phyloP scores from a whole-genome alignment of 2,329 filamentous ascomycete genomes.

The Colletotrichum graminicola region DNA sequence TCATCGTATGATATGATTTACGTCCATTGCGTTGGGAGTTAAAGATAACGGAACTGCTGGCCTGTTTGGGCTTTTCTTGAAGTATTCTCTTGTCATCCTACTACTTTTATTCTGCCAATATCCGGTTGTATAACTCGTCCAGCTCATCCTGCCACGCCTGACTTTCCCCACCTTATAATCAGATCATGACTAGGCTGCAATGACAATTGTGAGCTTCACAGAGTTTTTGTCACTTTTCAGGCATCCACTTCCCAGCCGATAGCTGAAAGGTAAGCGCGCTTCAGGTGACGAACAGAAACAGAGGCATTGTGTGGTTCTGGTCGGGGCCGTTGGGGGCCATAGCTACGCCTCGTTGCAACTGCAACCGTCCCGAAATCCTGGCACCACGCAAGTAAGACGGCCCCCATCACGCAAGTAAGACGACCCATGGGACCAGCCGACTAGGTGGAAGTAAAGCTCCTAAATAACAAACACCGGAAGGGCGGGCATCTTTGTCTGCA shows the following conservation, averaged over 20 bases:
- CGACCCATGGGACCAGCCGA: too few species aligned
- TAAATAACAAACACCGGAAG: too few species aligned
- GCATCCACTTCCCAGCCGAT: neutral
- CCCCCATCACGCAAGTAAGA: too few species aligned
- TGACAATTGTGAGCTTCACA: constrained; percentile 4
- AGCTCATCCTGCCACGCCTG: neutral
- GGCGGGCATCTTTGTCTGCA: too few species aligned
- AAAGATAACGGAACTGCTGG: constrained; percentile 22
- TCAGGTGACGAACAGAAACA: neutral
- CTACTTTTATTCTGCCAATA: neutral
- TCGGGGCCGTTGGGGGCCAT: neutral
- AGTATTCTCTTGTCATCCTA: neutral
- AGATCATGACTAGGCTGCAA: constrained; percentile 3
- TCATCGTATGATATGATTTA: constrained; percentile 24
- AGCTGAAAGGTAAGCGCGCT: neutral
- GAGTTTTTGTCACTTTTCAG: neutral
- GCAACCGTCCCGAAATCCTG: neutral
- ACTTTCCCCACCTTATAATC: too few species aligned
- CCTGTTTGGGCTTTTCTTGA: neutral
- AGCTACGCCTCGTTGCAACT: neutral
- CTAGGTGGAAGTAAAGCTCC: too few species aligned
- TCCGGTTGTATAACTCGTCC: neutral
- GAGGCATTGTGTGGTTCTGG: neutral
- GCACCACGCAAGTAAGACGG: too few species aligned
- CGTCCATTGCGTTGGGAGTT: neutral